A percentile compares a stretch with the other conserved stretches of the same genome.
These are phyloP conservation scores for Pinus taeda DNA, from an alignment of 75 land plant species.

Conservation along the genomic window DNA sequence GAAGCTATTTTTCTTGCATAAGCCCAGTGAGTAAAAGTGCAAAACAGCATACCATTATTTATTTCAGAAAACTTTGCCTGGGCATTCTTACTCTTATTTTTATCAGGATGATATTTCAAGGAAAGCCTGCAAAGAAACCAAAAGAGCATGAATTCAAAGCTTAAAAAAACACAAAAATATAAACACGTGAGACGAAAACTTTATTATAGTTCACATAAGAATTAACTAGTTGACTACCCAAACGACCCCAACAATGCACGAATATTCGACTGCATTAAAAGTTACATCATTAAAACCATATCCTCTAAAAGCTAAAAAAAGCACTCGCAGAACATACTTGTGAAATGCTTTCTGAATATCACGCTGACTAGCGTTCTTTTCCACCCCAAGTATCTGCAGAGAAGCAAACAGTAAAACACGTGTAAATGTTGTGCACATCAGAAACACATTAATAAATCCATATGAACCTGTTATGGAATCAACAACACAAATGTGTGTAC, in stretches of 20 bases:
- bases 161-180: neutral
- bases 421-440: neutral
- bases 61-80: constrained; percentile 88
- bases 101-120: constrained; percentile 95
- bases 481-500: no score
- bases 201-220: neutral
- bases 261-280: neutral
- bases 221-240: neutral
- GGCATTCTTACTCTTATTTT: constrained; percentile 84
- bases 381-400: constrained; percentile 88
- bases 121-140: constrained; percentile 66
- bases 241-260: neutral
- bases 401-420: neutral
- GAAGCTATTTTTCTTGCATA: neutral
- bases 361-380: constrained; percentile 77
- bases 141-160: neutral
- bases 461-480: no score
- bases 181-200: neutral
- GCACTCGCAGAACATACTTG: constrained; percentile 45
- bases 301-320: neutral
- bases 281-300: neutral
- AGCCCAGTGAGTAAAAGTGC: neutral
- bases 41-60: constrained; percentile 65
- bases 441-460: neutral
- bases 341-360: constrained; percentile 99